Conservation (phyloP, 1,139 yeast genomes). For the Suhomyces wounanorum region DNA sequence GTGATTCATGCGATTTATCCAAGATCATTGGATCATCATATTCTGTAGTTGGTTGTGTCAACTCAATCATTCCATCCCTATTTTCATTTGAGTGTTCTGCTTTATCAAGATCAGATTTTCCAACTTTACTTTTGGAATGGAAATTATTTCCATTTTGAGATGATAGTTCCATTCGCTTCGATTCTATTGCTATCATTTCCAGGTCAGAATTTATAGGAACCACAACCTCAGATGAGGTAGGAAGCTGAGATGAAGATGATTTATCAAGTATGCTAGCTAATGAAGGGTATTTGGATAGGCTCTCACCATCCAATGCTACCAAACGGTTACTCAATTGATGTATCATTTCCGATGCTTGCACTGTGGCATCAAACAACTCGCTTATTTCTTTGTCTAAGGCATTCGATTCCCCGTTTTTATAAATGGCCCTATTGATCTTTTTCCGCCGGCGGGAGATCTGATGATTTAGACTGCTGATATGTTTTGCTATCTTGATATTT, state of each 20-base stretch:
- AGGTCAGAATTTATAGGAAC: background rate
- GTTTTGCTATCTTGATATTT: slow-evolving; percentile 36
- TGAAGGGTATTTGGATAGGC: slow-evolving; percentile 21
- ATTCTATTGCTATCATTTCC: no score
- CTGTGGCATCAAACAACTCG: slow-evolving; percentile 14
- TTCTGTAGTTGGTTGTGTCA: background rate
- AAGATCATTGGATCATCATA: background rate
- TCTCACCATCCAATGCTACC: slow-evolving; percentile 3
- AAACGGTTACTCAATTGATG: slow-evolving; percentile 6
- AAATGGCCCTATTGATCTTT: slow-evolving; percentile 19
- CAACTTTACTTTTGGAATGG: background rate
- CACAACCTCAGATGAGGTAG: background rate
- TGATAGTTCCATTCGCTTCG: background rate
- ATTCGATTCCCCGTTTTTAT: background rate
- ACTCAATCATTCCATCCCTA: background rate
- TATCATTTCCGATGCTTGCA: slow-evolving; percentile 10
- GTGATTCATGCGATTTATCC: background rate
- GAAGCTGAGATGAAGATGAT: background rate
- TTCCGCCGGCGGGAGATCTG: slow-evolving; percentile 23
- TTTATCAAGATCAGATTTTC: background rate
- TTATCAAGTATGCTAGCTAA: slow-evolving; percentile 16
- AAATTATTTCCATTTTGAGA: background rate
- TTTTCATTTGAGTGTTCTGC: background rate
- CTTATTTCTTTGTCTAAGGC: slow-evolving; percentile 18
- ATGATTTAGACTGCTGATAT: slow-evolving; percentile 26